Evolutionary conservation across 2,329 filamentous ascomycete species (phyloP).

Genomic region (Camptophora hylomeconis): DNA sequence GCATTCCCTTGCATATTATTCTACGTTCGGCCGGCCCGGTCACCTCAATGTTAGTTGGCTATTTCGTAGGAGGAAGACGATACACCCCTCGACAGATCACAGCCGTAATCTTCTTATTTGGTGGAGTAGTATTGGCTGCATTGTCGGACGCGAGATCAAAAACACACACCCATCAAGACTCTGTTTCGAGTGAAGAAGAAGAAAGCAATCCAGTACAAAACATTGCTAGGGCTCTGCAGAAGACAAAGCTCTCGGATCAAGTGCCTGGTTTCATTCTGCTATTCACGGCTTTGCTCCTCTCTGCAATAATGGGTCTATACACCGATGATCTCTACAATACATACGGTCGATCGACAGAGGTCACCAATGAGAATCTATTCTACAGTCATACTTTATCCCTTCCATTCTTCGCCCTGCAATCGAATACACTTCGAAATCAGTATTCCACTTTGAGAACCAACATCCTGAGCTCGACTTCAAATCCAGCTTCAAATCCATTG

Average conservation of each 20-base stretch:
- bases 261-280: slow-evolving; percentile 62
- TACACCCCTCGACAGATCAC: slow-evolving; percentile 70
- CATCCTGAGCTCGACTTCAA: slow-evolving; percentile 18
- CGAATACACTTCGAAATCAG: slow-evolving; percentile 20
- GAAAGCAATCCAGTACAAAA: slow-evolving; percentile 7
- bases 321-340: slow-evolving; percentile 78
- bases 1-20: slow-evolving; percentile 93
- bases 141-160: slow-evolving; percentile 81
- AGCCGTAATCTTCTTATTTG: slow-evolving; percentile 69
- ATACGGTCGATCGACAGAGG: slow-evolving; percentile 57
- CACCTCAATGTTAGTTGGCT: slow-evolving; percentile 86
- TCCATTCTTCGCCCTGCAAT: slow-evolving; percentile 31
- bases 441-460: slow-evolving; percentile 8
- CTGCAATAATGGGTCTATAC: slow-evolving; percentile 89
- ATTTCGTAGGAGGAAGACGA: slow-evolving; percentile 61
- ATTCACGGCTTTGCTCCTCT: slow-evolving; percentile 76
- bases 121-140: slow-evolving; percentile 76
- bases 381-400: slow-evolving; percentile 55
- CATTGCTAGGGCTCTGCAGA: slow-evolving; percentile 4
- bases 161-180: too few relatives aligned
- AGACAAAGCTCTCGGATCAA: slow-evolving; percentile 30
- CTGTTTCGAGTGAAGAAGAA: slow-evolving; percentile 18
- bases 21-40: slow-evolving; percentile 89
- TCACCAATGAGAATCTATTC: slow-evolving; percentile 89
- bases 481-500: slow-evolving; percentile 13